Evolutionary conservation across 2,329 filamentous ascomycete species (phyloP).

Genomic region (Aureobasidium sp.): DNA sequence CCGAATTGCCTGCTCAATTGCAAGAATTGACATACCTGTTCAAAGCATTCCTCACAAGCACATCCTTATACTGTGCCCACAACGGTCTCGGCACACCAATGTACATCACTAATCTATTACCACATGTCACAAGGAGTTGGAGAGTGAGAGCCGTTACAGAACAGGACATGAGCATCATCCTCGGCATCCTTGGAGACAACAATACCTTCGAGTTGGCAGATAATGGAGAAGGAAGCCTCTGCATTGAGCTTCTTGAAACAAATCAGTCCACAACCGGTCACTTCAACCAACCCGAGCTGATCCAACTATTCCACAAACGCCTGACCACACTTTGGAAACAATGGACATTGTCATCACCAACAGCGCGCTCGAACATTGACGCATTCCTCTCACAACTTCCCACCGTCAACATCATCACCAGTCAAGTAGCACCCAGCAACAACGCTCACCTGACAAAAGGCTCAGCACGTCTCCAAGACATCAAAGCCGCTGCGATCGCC

Average conservation of each 20-base stretch:
- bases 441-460: conserved; percentile 69
- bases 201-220: conserved; percentile 43
- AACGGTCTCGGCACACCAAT: conserved; percentile 51
- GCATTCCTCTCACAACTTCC: conserved; percentile 66
- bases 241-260: conserved; percentile 42
- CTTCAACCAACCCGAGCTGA: conserved; percentile 54
- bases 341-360: conserved; percentile 38
- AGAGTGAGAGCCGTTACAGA: conserved; percentile 50
- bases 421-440: conserved; percentile 55
- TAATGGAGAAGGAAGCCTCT: conserved; percentile 48
- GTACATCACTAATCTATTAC: conserved; percentile 43
- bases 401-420: conserved; percentile 58
- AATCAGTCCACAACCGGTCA: conserved; percentile 31
- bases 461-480: conserved; percentile 72
- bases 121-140: conserved; percentile 49
- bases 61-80: conserved; percentile 56
- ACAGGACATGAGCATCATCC: conserved; percentile 50
- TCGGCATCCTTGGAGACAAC: conserved; percentile 41
- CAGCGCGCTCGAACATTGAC: conserved; percentile 42
- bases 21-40: conserved; percentile 51
- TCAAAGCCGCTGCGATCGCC: conserved; percentile 58
- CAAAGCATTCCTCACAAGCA: conserved; percentile 53
- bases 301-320: conserved; percentile 54
- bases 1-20: conserved; percentile 44
- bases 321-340: conserved; percentile 51